Evolutionary conservation across 2,329 filamentous ascomycete species (phyloP).

Genomic region (Chaetomiaceae sp.): DNA sequence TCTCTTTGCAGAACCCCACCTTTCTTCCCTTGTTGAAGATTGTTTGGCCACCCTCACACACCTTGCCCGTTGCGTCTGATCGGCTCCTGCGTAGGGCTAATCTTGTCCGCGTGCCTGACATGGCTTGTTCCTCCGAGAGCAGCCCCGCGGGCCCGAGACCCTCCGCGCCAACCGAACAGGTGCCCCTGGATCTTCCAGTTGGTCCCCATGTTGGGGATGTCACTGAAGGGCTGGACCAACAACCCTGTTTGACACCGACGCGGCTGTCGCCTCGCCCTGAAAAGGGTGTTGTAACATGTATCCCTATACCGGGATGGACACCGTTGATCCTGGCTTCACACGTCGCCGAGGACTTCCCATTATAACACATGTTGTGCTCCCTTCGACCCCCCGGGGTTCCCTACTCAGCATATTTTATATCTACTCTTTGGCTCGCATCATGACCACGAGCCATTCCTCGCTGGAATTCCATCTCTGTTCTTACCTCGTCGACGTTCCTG

Average conservation of each 20-base stretch:
- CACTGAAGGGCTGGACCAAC: constrained; percentile 10
- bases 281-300: constrained; percentile 17
- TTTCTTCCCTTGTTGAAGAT: constrained; percentile 14
- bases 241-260: constrained; percentile 15
- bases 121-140: constrained; percentile 13
- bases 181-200: constrained; percentile 28
- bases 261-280: constrained; percentile 19
- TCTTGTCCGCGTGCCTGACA: constrained; percentile 39
- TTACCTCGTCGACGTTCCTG: constrained; percentile 18
- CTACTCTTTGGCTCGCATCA: constrained; percentile 25
- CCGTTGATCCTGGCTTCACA: constrained; percentile 15
- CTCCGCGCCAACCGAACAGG: constrained; percentile 15
- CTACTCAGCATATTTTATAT: constrained; percentile 26
- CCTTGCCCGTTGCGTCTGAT: constrained; percentile 17
- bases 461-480: constrained; percentile 19
- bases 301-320: constrained; percentile 17
- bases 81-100: constrained; percentile 36
- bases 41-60: constrained; percentile 16
- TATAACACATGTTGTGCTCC: constrained; percentile 17
- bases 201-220: constrained; percentile 13
- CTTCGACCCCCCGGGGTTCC: constrained; percentile 16
- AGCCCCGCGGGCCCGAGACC: constrained; percentile 12
- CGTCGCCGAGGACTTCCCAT: constrained; percentile 10
- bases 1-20: constrained; percentile 18
- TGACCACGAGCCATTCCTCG: constrained; percentile 26